These are phyloP conservation scores for Didymella sp. DNA, from an alignment of 2,329 filamentous ascomycete species.

Conservation along the genomic window DNA sequence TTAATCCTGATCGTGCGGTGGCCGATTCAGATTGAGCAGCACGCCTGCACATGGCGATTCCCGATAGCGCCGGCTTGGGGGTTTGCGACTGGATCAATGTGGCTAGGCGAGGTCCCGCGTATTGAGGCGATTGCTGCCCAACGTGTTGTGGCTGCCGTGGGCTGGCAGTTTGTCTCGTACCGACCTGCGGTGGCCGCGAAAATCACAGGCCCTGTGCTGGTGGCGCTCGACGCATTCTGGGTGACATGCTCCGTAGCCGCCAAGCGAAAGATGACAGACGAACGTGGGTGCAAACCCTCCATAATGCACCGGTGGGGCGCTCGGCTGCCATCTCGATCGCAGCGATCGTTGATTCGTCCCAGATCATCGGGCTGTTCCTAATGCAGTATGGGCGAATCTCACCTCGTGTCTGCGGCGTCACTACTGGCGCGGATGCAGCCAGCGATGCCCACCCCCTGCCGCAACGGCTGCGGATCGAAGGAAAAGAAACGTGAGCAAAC, in stretches of 20 bases:
- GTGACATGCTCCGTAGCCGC: conserved; percentile 12
- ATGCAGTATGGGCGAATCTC: conserved; percentile 29
- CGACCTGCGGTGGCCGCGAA: conserved; percentile 9
- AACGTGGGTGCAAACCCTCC: conserved; percentile 27
- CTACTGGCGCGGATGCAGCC: conserved; percentile 33
- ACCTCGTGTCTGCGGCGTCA: conserved; percentile 28
- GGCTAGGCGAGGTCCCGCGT: conserved; percentile 12
- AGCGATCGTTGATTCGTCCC: conserved; percentile 31
- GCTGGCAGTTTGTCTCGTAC: background rate
- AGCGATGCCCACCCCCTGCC: conserved; percentile 31
- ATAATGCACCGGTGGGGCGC: conserved; percentile 23
- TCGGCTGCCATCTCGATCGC: conserved; percentile 40
- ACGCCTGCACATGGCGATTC: conserved; percentile 12
- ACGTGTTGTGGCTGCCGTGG: conserved; percentile 10
- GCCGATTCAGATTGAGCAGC: conserved; percentile 16
- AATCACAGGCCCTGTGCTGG: conserved; percentile 8
- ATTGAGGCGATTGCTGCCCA: conserved; percentile 11
- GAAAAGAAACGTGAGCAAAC: conserved; percentile 15
- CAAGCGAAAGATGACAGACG: conserved; percentile 27
- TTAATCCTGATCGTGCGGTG: conserved; percentile 20
- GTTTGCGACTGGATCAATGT: background rate
- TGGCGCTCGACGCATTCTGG: conserved; percentile 12
- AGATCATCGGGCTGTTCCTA: conserved; percentile 25
- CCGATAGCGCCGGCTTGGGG: conserved; percentile 13
- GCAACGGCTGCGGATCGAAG: conserved; percentile 35